Evolutionary conservation across 1,139 yeast species (phyloP).

Genomic region (Sugiyamaella sp.): DNA sequence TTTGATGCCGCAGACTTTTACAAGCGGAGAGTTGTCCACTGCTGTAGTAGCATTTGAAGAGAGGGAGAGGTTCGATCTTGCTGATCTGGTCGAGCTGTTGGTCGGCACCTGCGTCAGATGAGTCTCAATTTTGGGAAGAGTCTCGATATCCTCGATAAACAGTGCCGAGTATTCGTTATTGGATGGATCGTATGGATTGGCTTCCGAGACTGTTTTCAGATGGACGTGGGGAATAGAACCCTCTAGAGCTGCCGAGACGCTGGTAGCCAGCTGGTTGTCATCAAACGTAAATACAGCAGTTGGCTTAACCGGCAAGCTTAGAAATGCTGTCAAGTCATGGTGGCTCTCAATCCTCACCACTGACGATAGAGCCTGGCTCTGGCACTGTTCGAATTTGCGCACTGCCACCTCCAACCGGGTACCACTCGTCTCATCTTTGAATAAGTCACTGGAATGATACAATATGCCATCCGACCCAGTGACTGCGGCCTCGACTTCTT

Average conservation of each 20-base stretch:
- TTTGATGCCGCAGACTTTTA: constrained; percentile 84
- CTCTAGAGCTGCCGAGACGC: constrained; percentile 4
- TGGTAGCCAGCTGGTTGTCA: constrained; percentile 6
- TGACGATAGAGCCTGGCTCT: constrained; percentile 15
- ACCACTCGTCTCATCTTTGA: constrained; percentile 16
- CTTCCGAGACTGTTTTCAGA: constrained; percentile 8
- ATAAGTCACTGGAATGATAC: constrained; percentile 25
- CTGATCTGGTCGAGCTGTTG: constrained; percentile 1
- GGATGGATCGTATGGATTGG: neutral
- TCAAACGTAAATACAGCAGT: constrained; percentile 18
- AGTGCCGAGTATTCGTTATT: neutral
- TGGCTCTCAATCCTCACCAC: constrained; percentile 10
- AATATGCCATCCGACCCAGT: constrained; percentile 36
- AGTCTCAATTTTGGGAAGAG: neutral
- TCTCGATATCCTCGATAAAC: constrained; percentile 11
- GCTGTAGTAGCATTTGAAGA: neutral
- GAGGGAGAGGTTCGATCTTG: neutral
- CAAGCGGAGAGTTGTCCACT: constrained; percentile 40
- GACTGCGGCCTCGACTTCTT: constrained; percentile 34
- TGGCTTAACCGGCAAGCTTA: constrained; percentile 15
- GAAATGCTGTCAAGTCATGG: constrained; percentile 13
- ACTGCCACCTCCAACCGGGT: constrained; percentile 6
- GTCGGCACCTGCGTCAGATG: constrained; percentile 1
- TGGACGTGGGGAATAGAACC: constrained; percentile 16
- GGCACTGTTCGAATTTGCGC: constrained; percentile 15